Evolutionary conservation across 768 basidiomycete species (phyloP).

Genomic region (Leucosporidium creatinivorum): DNA sequence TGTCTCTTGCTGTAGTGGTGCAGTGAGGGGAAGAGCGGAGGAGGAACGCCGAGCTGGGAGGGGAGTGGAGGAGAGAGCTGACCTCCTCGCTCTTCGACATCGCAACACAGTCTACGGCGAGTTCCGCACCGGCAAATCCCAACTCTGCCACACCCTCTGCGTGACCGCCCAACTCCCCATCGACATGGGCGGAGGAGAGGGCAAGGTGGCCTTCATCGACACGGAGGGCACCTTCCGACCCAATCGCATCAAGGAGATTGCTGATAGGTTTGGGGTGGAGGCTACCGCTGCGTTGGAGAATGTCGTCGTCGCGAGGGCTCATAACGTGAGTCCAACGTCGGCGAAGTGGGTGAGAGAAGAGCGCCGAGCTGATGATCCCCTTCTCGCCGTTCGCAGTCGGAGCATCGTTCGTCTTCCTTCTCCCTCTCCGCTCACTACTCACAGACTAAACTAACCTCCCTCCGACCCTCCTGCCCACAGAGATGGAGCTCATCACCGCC

Average conservation of each 20-base stretch:
- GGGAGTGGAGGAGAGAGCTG: not conserved
- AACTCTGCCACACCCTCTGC: conserved; percentile 90
- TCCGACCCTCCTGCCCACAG: not conserved
- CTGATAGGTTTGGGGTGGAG: conserved; percentile 91
- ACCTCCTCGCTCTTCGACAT: no score
- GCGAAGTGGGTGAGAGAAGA: no score
- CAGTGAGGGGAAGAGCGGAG: no score
- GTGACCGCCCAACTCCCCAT: conserved; percentile 80
- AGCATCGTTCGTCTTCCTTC: conserved; percentile 57
- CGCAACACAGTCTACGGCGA: conserved; percentile 76
- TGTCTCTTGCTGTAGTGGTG: no score
- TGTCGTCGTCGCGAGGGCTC: conserved; percentile 56
- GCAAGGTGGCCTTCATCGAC: conserved; percentile 42
- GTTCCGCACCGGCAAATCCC: conserved; percentile 90
- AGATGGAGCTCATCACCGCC: conserved; percentile 87
- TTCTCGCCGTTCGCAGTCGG: conserved; percentile 46
- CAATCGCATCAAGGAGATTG: conserved; percentile 81
- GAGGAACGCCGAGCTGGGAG: no score
- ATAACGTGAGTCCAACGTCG: conserved; percentile 47
- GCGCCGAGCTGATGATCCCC: no score
- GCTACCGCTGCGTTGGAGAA: conserved; percentile 50
- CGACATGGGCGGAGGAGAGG: conserved; percentile 52
- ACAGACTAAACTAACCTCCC: not conserved
- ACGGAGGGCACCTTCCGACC: conserved; percentile 86
- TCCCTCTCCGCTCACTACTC: not conserved